phyloP scores from a whole-genome alignment of 768 basidiomycete species.

The Kwoniella sp. region DNA sequence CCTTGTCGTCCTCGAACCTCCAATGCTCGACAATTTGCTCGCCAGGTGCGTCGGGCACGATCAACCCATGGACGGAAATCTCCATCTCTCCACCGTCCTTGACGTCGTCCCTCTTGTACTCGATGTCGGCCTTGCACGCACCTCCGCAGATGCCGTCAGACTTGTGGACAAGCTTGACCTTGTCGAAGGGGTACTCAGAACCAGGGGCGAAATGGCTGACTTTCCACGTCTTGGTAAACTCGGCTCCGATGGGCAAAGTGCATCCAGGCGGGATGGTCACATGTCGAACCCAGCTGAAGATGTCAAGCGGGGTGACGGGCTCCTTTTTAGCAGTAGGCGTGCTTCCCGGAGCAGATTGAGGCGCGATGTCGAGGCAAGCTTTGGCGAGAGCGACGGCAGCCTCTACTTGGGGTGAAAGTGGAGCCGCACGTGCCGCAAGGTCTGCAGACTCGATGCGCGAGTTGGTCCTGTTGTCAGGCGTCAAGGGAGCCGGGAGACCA shows the following conservation, averaged over 20 bases:
- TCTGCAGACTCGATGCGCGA: neutral
- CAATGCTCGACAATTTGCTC: slow-evolving; percentile 45
- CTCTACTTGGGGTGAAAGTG: slow-evolving; percentile 5
- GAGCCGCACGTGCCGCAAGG: neutral
- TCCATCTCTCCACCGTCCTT: slow-evolving; percentile 41
- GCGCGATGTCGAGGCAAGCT: neutral
- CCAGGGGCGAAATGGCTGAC: slow-evolving; percentile 53
- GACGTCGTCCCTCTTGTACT: slow-evolving; percentile 30
- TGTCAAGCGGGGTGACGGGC: slow-evolving; percentile 37
- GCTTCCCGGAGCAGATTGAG: neutral
- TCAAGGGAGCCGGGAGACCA: slow-evolving; percentile 26
- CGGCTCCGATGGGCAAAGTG: slow-evolving; percentile 49
- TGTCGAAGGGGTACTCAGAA: slow-evolving; percentile 41
- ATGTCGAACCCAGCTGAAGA: slow-evolving; percentile 50
- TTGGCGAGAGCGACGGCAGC: slow-evolving; percentile 2
- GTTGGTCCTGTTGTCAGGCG: slow-evolving; percentile 28
- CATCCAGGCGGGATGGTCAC: slow-evolving; percentile 53
- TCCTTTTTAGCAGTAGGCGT: slow-evolving; percentile 16
- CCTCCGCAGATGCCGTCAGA: slow-evolving; percentile 22
- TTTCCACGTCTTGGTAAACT: slow-evolving; percentile 57
- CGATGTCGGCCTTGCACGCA: slow-evolving; percentile 18
- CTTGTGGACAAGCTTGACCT: slow-evolving; percentile 29
- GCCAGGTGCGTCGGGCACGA: slow-evolving; percentile 37
- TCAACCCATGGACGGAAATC: slow-evolving; percentile 37
- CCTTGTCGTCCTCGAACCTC: slow-evolving; percentile 48